phyloP scores from a whole-genome alignment of 805 yeast genomes.

The Cyberlindnera mississippiensis region DNA sequence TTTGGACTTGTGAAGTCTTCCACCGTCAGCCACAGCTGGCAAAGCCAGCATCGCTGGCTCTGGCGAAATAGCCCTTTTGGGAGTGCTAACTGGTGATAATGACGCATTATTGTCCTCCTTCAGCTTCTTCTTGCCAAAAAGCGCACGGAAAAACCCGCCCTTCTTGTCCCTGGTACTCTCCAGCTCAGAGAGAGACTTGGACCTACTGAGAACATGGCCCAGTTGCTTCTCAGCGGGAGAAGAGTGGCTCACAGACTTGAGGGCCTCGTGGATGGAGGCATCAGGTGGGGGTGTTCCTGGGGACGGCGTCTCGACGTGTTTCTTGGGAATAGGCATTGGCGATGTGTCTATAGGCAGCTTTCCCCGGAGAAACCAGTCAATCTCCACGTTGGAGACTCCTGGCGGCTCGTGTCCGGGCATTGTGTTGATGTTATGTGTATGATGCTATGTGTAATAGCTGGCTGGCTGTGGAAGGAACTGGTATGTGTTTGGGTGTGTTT shows the following conservation, averaged over 20 bases:
- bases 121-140: slow-evolving; percentile 30
- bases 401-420: too few species aligned
- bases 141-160: slow-evolving; percentile 34
- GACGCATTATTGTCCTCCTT: slow-evolving; percentile 8
- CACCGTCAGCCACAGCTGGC: not conserved
- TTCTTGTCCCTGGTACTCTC: slow-evolving; percentile 23
- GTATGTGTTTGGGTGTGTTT: too few species aligned
- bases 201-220: slow-evolving; percentile 22
- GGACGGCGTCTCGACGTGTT: slow-evolving; percentile 6
- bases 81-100: not conserved
- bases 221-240: slow-evolving; percentile 11
- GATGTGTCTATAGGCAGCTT: slow-evolving; percentile 17
- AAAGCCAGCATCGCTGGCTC: slow-evolving; percentile 2
- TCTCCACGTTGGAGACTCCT: slow-evolving; percentile 40
- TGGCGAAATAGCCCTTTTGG: slow-evolving; percentile 4
- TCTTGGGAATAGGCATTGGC: slow-evolving; percentile 8
- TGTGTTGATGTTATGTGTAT: not conserved
- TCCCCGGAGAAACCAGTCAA: slow-evolving; percentile 49
- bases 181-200: slow-evolving; percentile 31
- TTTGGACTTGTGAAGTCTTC: slow-evolving; percentile 15
- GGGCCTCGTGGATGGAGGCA: slow-evolving; percentile 11
- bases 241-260: not conserved
- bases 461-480: too few species aligned
- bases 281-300: slow-evolving; percentile 6
- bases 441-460: too few species aligned